Base-by-base conservation (phyloP, 2,329 filamentous ascomycete species). In the Hymenoscyphus albidus region DNA sequence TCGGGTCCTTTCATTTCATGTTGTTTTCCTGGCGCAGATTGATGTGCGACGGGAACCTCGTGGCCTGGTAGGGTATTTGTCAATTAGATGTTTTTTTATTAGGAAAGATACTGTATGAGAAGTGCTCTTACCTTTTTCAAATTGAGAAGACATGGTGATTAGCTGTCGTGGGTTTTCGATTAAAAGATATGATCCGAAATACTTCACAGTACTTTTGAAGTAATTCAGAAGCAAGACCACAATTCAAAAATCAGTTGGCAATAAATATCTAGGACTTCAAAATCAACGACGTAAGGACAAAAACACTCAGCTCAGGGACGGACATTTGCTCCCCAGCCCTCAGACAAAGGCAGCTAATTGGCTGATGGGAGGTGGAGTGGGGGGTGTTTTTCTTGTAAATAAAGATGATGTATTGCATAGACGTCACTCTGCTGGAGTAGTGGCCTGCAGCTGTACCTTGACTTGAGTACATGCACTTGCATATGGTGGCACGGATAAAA, bases 21-120 rank as follows among this genome's bases (percentile, higher is more conserved):
- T 35, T 79, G 76, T 68, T 88, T 80, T 16, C 80, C 78, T 9
- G 85, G 85, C 0, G 84, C 84, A 51, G 78, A 71, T 70, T 86
- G 81, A 68, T 85, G 77, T 40, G 81, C 79, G 56, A 86, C 78
- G 1, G 81, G 81, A 12, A 82, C 75, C 66, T 80, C 73, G 70
- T 84, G 79, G 48, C 82, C 83, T 82, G 14, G 32, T 18, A 55
- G 3, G 38, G 51, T 16, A 32, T 18, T 22, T 27, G n/a, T 51
- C 5, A 31, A 10, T 54, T 9, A 4, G 22, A 59, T 44, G 38
- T 63, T 40, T 48, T 40, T 38, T 61, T 44, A 39, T 31, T 12
- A 44, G 16, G 6, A 31, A 35, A 35, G 35, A 35, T 7, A 35
- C 35, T 27, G 22, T 9, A 14, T 18, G 31, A 14, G 13, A 32